Percentiles rank a stretch among this genome's conserved stretches.
phyloP scores from a whole-genome alignment of 768 basidiomycete genomes.

The Lanmaoa pseudosensibilis region DNA sequence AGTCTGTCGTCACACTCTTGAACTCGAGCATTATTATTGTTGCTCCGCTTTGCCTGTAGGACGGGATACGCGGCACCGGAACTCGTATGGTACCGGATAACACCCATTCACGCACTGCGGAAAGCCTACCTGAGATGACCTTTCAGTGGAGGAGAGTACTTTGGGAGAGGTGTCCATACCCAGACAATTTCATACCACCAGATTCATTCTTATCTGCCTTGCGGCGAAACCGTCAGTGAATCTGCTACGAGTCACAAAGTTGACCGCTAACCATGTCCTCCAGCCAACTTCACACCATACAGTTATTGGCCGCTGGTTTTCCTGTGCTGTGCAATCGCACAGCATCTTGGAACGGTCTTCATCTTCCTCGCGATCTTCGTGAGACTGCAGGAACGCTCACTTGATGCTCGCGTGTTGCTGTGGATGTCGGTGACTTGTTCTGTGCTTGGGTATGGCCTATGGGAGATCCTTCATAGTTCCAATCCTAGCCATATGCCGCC shows the following conservation, averaged over 20 bases:
- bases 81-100: neutral
- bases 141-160: slow-evolving; percentile 67
- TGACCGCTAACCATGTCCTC: slow-evolving; percentile 13
- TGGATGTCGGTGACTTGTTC: slow-evolving; percentile 63
- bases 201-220: slow-evolving; percentile 75
- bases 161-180: slow-evolving; percentile 74
- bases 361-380: slow-evolving; percentile 82
- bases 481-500: slow-evolving; percentile 26
- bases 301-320: slow-evolving; percentile 72
- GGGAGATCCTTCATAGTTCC: slow-evolving; percentile 54
- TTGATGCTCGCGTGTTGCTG: slow-evolving; percentile 72
- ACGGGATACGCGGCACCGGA: neutral
- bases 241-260: slow-evolving; percentile 9
- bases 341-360: slow-evolving; percentile 80
- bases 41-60: neutral
- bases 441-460: slow-evolving; percentile 56
- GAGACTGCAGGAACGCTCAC: slow-evolving; percentile 56
- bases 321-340: slow-evolving; percentile 73
- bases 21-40: neutral
- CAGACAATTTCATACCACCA: slow-evolving; percentile 84
- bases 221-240: slow-evolving; percentile 68
- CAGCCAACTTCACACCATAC: slow-evolving; percentile 81
- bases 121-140: slow-evolving; percentile 16
- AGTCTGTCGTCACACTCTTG: slow-evolving; percentile 1
- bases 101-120: neutral